Evolutionary conservation across 2,329 filamentous ascomycete species (phyloP).

Genomic region (Aspergillus cejpii): DNA sequence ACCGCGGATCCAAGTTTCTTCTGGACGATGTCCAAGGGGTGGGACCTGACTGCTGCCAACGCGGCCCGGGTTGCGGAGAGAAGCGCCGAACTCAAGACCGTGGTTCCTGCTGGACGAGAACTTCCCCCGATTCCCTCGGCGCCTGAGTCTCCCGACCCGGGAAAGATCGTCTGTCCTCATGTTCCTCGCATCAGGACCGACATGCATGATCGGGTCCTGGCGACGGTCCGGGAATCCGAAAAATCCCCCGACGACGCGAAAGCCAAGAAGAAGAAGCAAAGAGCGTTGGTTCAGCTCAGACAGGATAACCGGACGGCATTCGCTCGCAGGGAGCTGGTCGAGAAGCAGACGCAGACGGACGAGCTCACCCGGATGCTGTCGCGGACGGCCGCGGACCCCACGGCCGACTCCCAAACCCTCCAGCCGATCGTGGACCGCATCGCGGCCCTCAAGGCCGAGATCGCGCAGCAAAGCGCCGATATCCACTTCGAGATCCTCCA

Average conservation of each 20-base stretch:
- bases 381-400: conserved; percentile 22
- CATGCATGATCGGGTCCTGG: conserved; percentile 30
- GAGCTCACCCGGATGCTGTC: conserved; percentile 20
- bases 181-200: conserved; percentile 33
- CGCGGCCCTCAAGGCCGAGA: conserved; percentile 4
- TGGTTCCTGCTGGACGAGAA: conserved; percentile 28
- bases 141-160: conserved; percentile 16
- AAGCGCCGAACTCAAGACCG: conserved; percentile 23
- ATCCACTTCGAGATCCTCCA: conserved; percentile 28
- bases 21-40: conserved; percentile 22
- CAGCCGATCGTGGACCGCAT: conserved; percentile 20
- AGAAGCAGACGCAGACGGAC: conserved; percentile 24
- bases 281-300: conserved; percentile 16
- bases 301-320: conserved; percentile 23
- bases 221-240: conserved; percentile 9
- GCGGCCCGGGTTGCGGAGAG: conserved; percentile 26
- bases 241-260: conserved; percentile 2
- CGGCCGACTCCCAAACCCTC: conserved; percentile 14
- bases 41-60: conserved; percentile 20
- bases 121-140: conserved; percentile 19
- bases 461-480: conserved; percentile 9
- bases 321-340: conserved; percentile 12
- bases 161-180: conserved; percentile 16
- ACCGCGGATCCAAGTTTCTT: conserved; percentile 29
- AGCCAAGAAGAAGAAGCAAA: conserved; percentile 21